Percentiles rank a stretch among this genome's conserved stretches.
Evolutionary conservation across 2,329 filamentous ascomycete species (phyloP).

Genomic region (Sclerotinia sclerotiorum): DNA sequence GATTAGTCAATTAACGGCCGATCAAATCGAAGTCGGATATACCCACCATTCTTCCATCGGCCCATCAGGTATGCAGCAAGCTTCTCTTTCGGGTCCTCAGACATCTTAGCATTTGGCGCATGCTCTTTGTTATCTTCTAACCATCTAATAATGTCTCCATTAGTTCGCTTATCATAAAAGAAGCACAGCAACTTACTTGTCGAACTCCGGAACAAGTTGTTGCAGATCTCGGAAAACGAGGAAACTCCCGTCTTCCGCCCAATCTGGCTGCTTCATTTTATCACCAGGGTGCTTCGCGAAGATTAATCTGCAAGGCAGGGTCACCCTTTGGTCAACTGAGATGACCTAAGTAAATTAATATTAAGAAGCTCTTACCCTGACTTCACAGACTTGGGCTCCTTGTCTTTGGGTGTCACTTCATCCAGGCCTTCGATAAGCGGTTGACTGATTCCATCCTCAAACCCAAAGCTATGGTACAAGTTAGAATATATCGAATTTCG

Average conservation of each 20-base stretch:
- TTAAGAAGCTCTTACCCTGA: constrained; percentile 34
- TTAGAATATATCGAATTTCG: not conserved
- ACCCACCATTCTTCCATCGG: constrained; percentile 10
- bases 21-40: constrained; percentile 31
- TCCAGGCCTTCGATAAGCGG: constrained; percentile 43
- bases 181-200: constrained; percentile 44
- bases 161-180: not conserved
- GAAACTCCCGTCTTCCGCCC: constrained; percentile 48
- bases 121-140: constrained; percentile 4
- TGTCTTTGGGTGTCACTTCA: constrained; percentile 36
- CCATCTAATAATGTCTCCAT: not conserved
- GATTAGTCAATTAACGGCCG: not conserved
- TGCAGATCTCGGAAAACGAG: constrained; percentile 47
- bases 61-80: constrained; percentile 13
- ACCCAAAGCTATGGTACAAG: constrained; percentile 43
- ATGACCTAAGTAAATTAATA: not conserved
- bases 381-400: constrained; percentile 33
- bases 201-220: constrained; percentile 48
- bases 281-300: constrained; percentile 40
- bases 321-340: not conserved
- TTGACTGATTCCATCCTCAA: constrained; percentile 46
- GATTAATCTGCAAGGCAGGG: not conserved
- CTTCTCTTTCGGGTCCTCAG: constrained; percentile 4
- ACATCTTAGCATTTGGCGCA: not conserved
- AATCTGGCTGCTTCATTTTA: constrained; percentile 37